A percentile compares a stretch with the other conserved stretches of the same genome.
phyloP scores from a whole-genome alignment of 2,329 filamentous ascomycete genomes.

The Cladophialophora psammophila region DNA sequence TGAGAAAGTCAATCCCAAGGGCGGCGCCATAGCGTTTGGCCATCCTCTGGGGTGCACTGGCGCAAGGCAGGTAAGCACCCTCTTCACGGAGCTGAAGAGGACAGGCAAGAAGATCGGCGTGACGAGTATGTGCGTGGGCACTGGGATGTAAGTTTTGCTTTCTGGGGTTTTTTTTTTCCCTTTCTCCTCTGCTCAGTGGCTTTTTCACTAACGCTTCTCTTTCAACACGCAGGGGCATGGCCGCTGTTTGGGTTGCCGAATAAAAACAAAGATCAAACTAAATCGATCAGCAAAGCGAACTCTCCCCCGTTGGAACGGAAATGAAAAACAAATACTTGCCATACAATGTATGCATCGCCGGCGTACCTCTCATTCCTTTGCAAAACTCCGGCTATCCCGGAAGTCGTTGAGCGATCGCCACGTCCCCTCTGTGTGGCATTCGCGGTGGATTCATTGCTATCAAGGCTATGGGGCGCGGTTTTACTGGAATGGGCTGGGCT shows the following conservation, averaged over 20 bases:
- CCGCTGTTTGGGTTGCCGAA: conserved; percentile 93
- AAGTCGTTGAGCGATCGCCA: too few species aligned
- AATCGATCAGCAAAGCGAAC: too few species aligned
- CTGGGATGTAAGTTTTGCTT: conserved; percentile 70
- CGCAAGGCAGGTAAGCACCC: conserved; percentile 88
- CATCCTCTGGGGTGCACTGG: conserved; percentile 93
- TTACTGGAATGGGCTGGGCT: too few species aligned
- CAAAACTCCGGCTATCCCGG: too few species aligned
- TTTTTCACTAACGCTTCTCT: conserved; percentile 4
- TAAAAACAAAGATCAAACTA: conserved; percentile 54
- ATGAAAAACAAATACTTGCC: not conserved
- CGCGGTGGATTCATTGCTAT: too few species aligned
- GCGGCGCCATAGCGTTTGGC: conserved; percentile 93
- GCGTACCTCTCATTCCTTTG: too few species aligned
- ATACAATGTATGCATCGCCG: too few species aligned
- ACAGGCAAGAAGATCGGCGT: conserved; percentile 85
- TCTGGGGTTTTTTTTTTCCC: not conserved
- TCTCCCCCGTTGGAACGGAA: not conserved
- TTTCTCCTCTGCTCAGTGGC: not conserved
- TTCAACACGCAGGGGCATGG: conserved; percentile 69
- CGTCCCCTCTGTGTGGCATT: too few species aligned
- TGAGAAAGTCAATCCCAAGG: conserved; percentile 96
- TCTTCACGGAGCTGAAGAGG: conserved; percentile 87
- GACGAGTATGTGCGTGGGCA: conserved; percentile 95
- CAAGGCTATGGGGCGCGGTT: too few species aligned